Evolutionary conservation across 129 eudicot genomes (phyloP), one percentile per base, ranked within the genome.

Genomic region (Lactuca saligna): DNA sequence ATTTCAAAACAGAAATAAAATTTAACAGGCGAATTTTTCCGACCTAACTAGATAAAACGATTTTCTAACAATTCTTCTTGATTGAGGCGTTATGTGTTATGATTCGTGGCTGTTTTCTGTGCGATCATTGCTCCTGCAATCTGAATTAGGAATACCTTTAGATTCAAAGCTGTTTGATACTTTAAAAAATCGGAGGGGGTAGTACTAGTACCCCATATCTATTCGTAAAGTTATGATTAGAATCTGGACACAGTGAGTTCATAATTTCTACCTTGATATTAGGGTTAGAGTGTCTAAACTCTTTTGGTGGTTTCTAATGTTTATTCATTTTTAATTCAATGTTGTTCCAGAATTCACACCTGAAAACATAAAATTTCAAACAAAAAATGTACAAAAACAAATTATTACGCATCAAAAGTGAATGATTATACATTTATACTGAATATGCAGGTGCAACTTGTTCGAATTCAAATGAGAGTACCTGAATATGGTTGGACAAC

Each of bases 401-500:
- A 7, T 13, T 20, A 14, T 39, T 2, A 44, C 31, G 33, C 16
- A 48, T 58, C 12, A 31, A 57, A 42, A 44, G 58, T 44, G 44
- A 33, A 59, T 59, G 58, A 53, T 61, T 61, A 61, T 76, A 25
- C 25, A 48, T 39, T 61, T 61, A 61, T 76, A 25, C 25, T 5
- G 53, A 62, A 61, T 38, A 29, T 78, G 29, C 81, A 88, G 96
- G 83, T 83, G 61, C 96, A 88, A 83, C 86, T 88, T 17, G 80
- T 88, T 20, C 86, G 96, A 38, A 88, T 88, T 55, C 88, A 88
- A 71, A 33, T 82, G 80, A 78, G 96, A 74, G 88, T 88, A 60
- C 91, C 91, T 2, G 88, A 83, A 66, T 82, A 50, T 16, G 96
- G 96, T 20, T 88, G 96, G 96, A 88, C 96, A 17, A 88, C 91